Base-by-base conservation (phyloP, 2,329 filamentous ascomycete genomes). In the Chaetomiaceae sp. region DNA sequence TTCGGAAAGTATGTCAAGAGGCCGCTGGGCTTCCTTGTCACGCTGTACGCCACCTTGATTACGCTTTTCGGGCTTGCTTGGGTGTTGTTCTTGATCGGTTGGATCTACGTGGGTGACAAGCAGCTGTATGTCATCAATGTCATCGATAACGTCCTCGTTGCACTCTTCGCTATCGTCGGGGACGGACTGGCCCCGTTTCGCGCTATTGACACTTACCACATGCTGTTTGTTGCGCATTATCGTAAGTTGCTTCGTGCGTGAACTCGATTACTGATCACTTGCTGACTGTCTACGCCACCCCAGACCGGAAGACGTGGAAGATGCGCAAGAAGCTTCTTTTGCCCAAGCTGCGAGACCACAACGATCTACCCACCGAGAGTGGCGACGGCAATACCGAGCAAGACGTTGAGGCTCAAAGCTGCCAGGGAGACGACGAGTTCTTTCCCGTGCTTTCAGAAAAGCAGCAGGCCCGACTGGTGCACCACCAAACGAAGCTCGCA, bases 51-150 rank as follows among this genome's bases (percentile, higher is more conserved):
- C 8, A 83, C 79, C 1, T 74, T 92, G 17, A 91, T 95, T 60
- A 93, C 89, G 0, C 73, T 91, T 0, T 95, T 95, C 60, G 89
- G 89, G 62, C 74, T 92, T 12, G 87, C 87, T 0, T 95, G 89
- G 89, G 89, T 95, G 1, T 77, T 95, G n/a, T 93, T 92, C 69
- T 73, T 95, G 48, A 95, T 95, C 64, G 87, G 85, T 42, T 95
- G 89, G 89, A 88, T 93, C 63, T 90, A 89, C 56, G 85, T 92
- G 17, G 87, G 86, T 17, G 79, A 81, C 25, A 75, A 77, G 60
- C 86, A 92, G 64, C 70, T 81, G 3, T 92, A 87, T 56, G 67
- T 79, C 33, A 80, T 87, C 59, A 82, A 87, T 54, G 68, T 87
- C 43, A 86, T 88, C 57, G 85, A 88, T 67, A 83, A 84, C 58